Conservation (phyloP, 2,329 filamentous ascomycete species). For the Boeremia lycopersici region DNA sequence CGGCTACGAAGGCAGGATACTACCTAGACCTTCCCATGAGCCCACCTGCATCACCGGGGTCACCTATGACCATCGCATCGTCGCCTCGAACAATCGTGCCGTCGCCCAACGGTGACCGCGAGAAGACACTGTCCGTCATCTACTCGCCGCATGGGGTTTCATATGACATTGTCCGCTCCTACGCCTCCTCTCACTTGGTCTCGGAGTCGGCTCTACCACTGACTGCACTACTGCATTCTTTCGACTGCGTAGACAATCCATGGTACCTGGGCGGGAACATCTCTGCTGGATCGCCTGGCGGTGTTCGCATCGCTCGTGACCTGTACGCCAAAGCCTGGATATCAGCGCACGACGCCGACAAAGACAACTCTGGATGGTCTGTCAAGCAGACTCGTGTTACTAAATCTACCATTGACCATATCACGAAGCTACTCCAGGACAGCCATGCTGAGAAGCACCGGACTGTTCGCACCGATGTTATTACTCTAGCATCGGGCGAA, state of each 20-base stretch:
- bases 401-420: slow-evolving; percentile 38
- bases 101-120: slow-evolving; percentile 42
- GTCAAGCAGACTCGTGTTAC: slow-evolving; percentile 58
- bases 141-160: slow-evolving; percentile 69
- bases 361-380: slow-evolving; percentile 60
- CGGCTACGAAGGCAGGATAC: slow-evolving; percentile 35
- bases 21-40: slow-evolving; percentile 48
- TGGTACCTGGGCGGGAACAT: slow-evolving; percentile 68
- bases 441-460: slow-evolving; percentile 17
- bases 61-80: slow-evolving; percentile 41
- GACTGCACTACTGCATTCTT: slow-evolving; percentile 68
- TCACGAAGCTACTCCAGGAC: slow-evolving; percentile 36
- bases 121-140: slow-evolving; percentile 63
- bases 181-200: slow-evolving; percentile 63
- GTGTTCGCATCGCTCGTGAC: slow-evolving; percentile 61
- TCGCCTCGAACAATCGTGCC: slow-evolving; percentile 43
- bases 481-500: slow-evolving; percentile 29
- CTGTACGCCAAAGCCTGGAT: slow-evolving; percentile 65
- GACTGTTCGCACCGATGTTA: slow-evolving; percentile 23
- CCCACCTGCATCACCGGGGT: slow-evolving; percentile 42
- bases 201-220: slow-evolving; percentile 64
- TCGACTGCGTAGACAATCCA: slow-evolving; percentile 64
- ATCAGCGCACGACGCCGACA: slow-evolving; percentile 66
- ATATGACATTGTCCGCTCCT: slow-evolving; percentile 60
- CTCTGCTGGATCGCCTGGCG: slow-evolving; percentile 62